phyloP scores from a whole-genome alignment of 108 stramenopile species.

The Pseudonitzschia pungens region DNA sequence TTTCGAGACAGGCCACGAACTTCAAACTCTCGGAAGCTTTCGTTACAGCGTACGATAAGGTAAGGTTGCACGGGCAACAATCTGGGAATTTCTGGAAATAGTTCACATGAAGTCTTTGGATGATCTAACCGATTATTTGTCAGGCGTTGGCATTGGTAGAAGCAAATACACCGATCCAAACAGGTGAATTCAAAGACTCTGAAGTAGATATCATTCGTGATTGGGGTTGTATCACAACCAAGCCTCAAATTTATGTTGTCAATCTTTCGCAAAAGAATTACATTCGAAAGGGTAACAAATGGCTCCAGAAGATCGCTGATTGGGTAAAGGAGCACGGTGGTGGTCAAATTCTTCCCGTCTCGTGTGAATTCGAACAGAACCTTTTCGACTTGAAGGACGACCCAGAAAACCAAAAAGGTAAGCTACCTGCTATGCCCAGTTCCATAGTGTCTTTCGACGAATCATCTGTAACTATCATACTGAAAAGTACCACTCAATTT shows the following conservation, averaged over 20 bases:
- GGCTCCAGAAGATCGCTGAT: constrained; percentile 92
- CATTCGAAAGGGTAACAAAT: constrained; percentile 93
- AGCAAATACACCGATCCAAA: constrained; percentile 82
- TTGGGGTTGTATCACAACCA: constrained; percentile 95
- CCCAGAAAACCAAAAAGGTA: constrained; percentile 66
- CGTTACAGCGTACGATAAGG: constrained; percentile 72
- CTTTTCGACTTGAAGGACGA: constrained; percentile 76
- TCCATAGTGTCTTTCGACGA: neutral
- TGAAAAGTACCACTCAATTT: neutral
- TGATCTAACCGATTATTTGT: neutral
- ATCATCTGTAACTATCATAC: neutral
- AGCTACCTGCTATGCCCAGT: neutral
- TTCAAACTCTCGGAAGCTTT: constrained; percentile 71
- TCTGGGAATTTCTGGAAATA: neutral
- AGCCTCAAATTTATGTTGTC: constrained; percentile 97
- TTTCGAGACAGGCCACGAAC: constrained; percentile 60
- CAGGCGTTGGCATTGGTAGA: constrained; percentile 52
- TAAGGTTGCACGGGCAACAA: neutral
- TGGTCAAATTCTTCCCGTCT: constrained; percentile 97
- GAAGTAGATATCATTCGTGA: constrained; percentile 88
- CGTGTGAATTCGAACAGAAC: constrained; percentile 97
- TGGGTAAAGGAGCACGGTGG: constrained; percentile 97
- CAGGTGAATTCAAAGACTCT: constrained; percentile 78
- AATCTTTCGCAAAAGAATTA: constrained; percentile 96
- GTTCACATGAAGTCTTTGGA: neutral